Evolutionary conservation across 2,329 filamentous ascomycete genomes (phyloP).

Genomic region (Leptographium procerum): DNA sequence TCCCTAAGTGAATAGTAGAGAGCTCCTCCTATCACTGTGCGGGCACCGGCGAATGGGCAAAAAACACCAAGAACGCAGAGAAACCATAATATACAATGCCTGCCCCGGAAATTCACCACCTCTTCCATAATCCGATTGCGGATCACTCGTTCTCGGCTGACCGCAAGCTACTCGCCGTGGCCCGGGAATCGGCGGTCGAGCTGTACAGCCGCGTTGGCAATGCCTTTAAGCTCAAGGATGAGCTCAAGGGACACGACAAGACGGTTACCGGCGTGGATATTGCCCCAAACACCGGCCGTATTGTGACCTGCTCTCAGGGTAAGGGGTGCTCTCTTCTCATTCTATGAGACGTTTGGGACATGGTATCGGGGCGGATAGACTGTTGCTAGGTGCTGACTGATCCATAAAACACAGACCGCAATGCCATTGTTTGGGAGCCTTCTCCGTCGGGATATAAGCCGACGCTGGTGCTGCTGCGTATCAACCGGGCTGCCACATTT

Average conservation of each 20-base stretch:
- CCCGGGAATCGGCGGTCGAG: conserved; percentile 81
- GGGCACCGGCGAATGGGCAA: background rate
- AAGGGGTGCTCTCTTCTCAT: no score
- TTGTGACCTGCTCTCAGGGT: conserved; percentile 97
- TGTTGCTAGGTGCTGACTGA: background rate
- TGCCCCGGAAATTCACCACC: conserved; percentile 81
- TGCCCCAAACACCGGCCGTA: conserved; percentile 78
- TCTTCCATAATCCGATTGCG: conserved; percentile 92
- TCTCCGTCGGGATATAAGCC: conserved; percentile 91
- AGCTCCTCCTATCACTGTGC: conserved; percentile 73
- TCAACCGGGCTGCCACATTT: conserved; percentile 92
- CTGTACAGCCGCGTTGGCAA: conserved; percentile 66
- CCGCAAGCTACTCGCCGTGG: conserved; percentile 76
- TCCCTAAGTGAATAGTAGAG: conserved; percentile 74
- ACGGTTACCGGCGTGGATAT: conserved; percentile 94
- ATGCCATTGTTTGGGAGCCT: conserved; percentile 95
- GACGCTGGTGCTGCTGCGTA: conserved; percentile 89
- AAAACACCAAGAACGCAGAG: background rate
- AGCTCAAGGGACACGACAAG: conserved; percentile 95
- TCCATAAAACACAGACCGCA: conserved; percentile 55
- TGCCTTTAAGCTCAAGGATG: conserved; percentile 75
- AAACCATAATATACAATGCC: conserved; percentile 48
- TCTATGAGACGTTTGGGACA: no score
- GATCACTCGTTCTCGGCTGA: conserved; percentile 98
- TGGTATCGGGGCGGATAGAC: background rate